Conservation (phyloP, 139 green algal genomes). For the Chlamydomonas sp. region DNA sequence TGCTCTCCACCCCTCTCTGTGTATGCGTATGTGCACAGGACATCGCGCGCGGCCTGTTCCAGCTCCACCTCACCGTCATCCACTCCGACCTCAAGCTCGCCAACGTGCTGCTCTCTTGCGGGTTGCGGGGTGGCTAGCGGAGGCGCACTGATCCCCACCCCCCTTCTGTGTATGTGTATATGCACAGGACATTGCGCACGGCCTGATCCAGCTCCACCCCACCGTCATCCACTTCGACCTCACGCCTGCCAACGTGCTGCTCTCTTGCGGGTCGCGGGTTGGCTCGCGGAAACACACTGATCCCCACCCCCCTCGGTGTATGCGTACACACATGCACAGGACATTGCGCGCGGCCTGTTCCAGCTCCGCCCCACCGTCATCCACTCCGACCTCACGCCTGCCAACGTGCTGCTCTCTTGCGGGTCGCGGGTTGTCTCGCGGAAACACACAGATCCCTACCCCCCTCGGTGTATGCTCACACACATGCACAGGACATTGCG, state of each 20-base stretch:
- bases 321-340: too few relatives aligned
- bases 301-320: too few relatives aligned
- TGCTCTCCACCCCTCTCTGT: too few relatives aligned
- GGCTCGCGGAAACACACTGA: too few relatives aligned
- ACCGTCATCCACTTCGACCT: slow-evolving; percentile 42
- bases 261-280: too few relatives aligned
- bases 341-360: slow-evolving; percentile 55
- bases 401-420: slow-evolving; percentile 65
- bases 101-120: slow-evolving; percentile 64
- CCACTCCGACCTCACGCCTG: slow-evolving; percentile 33
- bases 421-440: too few relatives aligned
- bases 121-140: too few relatives aligned
- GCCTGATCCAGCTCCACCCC: slow-evolving; percentile 65
- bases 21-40: too few relatives aligned
- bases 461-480: too few relatives aligned
- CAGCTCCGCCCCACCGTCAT: slow-evolving; percentile 65
- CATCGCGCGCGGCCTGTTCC: slow-evolving; percentile 53
- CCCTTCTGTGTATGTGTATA: too few relatives aligned
- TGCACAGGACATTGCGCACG: slow-evolving; percentile 49
- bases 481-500: slow-evolving; percentile 56
- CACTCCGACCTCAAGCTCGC: slow-evolving; percentile 37
- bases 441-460: too few relatives aligned
- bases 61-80: slow-evolving; percentile 63
- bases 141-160: too few relatives aligned
- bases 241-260: slow-evolving; percentile 53